Evolutionary conservation across 306 rosid species (phyloP).

Genomic region (Spatholobus suberectus): DNA sequence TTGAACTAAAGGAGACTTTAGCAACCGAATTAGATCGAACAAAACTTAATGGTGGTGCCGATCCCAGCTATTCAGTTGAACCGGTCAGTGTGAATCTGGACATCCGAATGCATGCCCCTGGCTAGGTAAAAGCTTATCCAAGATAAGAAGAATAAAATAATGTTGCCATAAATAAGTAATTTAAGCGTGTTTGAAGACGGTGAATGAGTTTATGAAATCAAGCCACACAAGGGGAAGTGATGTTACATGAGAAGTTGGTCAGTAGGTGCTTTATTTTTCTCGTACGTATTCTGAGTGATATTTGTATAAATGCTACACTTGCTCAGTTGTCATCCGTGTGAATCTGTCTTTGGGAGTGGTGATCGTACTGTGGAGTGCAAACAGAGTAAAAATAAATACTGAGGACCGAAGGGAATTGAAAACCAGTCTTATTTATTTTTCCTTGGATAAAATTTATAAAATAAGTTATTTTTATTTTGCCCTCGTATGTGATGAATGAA

Average conservation of each 20-base stretch:
- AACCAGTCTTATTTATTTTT: no score
- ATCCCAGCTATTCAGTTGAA: neutral
- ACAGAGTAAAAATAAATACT: no score
- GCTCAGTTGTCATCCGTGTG: no score
- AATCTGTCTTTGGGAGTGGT: no score
- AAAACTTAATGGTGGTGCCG: neutral
- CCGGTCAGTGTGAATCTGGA: neutral
- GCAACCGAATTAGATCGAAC: conserved; percentile 18
- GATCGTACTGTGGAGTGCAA: no score
- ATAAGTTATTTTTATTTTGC: no score
- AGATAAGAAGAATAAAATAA: neutral
- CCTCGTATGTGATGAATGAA: no score
- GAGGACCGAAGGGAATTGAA: no score
- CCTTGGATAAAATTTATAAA: no score
- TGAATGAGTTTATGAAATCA: neutral
- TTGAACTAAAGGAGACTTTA: conserved; percentile 49
- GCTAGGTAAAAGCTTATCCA: conserved; percentile 6
- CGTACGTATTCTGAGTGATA: neutral
- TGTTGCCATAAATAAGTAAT: neutral
- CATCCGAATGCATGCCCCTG: neutral
- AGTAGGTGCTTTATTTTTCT: neutral
- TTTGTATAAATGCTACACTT: no score
- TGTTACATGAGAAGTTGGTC: neutral
- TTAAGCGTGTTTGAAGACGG: neutral
- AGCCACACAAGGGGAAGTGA: neutral